A percentile compares a stretch with the other conserved stretches of the same genome.
Evolutionary conservation across 1,284 basidiomycete species (phyloP).

Genomic region (Heterobasidion annosum): DNA sequence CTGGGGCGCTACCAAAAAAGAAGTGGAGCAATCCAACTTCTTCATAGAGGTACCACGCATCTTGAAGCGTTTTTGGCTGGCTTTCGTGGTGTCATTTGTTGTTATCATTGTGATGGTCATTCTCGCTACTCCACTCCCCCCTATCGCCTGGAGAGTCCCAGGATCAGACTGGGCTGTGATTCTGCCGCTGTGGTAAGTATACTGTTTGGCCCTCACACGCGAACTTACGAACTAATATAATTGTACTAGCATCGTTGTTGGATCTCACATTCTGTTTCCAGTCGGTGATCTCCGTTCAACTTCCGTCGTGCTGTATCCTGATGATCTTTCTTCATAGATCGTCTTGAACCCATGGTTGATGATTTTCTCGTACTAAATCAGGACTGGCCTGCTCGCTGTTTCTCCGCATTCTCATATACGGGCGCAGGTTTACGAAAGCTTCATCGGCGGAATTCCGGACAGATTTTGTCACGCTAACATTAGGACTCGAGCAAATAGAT

Average conservation of each 20-base stretch:
- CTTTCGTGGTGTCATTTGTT: conserved; percentile 45
- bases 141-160: conserved; percentile 53
- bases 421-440: too few relatives aligned
- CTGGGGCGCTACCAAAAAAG: conserved; percentile 75
- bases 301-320: neutral
- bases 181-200: conserved; percentile 51
- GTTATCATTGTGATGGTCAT: conserved; percentile 44
- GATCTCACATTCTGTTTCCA: conserved; percentile 63
- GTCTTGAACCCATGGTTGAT: conserved; percentile 71
- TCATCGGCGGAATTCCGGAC: too few relatives aligned
- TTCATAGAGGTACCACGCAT: conserved; percentile 83
- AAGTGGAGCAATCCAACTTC: conserved; percentile 78
- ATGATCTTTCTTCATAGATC: conserved; percentile 30
- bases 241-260: conserved; percentile 39
- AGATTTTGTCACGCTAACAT: too few relatives aligned
- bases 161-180: conserved; percentile 61
- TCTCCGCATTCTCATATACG: too few relatives aligned
- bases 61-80: conserved; percentile 61
- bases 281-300: conserved; percentile 26
- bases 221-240: neutral
- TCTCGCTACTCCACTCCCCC: conserved; percentile 41
- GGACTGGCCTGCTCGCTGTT: too few relatives aligned
- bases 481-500: too few relatives aligned
- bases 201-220: conserved; percentile 1
- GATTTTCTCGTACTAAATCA: conserved; percentile 51